A percentile compares a stretch with the other conserved stretches of the same genome.
phyloP scores from a whole-genome alignment of 2,329 filamentous ascomycete genomes.

The Zasmidium angulare region DNA sequence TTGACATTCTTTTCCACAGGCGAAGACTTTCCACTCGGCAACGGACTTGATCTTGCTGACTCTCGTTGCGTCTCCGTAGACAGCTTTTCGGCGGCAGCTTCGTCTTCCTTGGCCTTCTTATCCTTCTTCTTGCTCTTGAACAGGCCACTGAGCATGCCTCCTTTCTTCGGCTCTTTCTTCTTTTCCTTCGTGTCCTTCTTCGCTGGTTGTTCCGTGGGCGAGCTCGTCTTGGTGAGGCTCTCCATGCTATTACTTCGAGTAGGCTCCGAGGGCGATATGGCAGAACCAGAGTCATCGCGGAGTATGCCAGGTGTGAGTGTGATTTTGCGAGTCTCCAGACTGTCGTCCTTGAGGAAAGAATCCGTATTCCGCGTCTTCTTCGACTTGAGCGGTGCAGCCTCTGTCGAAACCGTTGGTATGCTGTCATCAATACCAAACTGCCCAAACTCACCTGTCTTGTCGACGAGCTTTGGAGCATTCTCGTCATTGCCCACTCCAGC shows the following conservation, averaged over 20 bases:
- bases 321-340: slow-evolving; percentile 93
- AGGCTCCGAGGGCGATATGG: slow-evolving; percentile 45
- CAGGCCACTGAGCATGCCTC: slow-evolving; percentile 68
- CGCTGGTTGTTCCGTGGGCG: slow-evolving; percentile 62
- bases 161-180: slow-evolving; percentile 71
- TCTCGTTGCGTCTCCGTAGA: slow-evolving; percentile 30
- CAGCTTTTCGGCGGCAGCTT: slow-evolving; percentile 31
- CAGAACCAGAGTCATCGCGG: slow-evolving; percentile 65
- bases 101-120: slow-evolving; percentile 56
- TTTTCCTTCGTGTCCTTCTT: slow-evolving; percentile 77
- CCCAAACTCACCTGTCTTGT: slow-evolving; percentile 31
- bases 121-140: slow-evolving; percentile 68
- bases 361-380: slow-evolving; percentile 89
- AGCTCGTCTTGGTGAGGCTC: slow-evolving; percentile 67
- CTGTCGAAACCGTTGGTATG: slow-evolving; percentile 26
- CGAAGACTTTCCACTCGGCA: slow-evolving; percentile 23
- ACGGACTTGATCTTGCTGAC: slow-evolving; percentile 23
- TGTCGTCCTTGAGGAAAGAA: slow-evolving; percentile 97
- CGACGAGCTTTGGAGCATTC: slow-evolving; percentile 33
- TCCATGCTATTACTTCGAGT: slow-evolving; percentile 66
- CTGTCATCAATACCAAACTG: slow-evolving; percentile 14
- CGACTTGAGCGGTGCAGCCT: slow-evolving; percentile 56
- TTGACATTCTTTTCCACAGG: slow-evolving; percentile 22
- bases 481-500: slow-evolving; percentile 29
- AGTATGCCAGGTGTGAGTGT: slow-evolving; percentile 90